Base-by-base conservation (phyloP, 148 eudicot species). In the Cornus kousa region DNA sequence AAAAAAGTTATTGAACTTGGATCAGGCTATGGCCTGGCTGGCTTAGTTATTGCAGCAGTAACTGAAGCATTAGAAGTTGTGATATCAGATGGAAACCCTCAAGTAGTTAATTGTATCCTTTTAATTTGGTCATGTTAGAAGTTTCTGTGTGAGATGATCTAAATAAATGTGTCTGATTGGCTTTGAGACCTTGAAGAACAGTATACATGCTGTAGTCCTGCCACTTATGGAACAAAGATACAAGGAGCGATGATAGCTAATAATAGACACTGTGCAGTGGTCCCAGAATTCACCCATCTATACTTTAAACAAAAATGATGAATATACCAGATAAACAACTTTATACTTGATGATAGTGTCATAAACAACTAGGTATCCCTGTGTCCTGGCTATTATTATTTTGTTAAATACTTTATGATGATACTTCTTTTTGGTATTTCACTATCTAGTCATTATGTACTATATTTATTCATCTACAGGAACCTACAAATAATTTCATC, bases 41-140 rank as follows among this genome's bases (percentile, higher is more conserved):
- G 96, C 76, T 87, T 93, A 79, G 89, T 91, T 70, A 85, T 93
- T 89, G 94, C 96, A 16, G 74, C 86, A 74, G 90, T 72, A 75
- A 86, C 96, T 17, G 91, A 93, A 73, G 97, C 97, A 71, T 85
- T 82, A 48, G 91, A 95, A 82, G 90, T 95, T 78, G 90, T 95
- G 50, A 90, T 95, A 85, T 87, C 98, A 76, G 97, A 93, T 85
- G 98, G 97, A 82, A 95, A 95, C 78, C 98, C 98, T 68, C 95
- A 91, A 90, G 98, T 93, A 53, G 90, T 93, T 85, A 92, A 95
- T 84, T 95, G 98, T 94, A 94, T 94, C 98, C 97, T 91, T 35
- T 85, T 79, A 31, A 81, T 76, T 28, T 82, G 69, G 28, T 77
- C 20, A 32, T 32, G 2, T 50, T 50, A 53, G 31, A 76, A 73